Conservation (phyloP, 2,329 filamentous ascomycete genomes). For the Escovopsis sp. region DNA sequence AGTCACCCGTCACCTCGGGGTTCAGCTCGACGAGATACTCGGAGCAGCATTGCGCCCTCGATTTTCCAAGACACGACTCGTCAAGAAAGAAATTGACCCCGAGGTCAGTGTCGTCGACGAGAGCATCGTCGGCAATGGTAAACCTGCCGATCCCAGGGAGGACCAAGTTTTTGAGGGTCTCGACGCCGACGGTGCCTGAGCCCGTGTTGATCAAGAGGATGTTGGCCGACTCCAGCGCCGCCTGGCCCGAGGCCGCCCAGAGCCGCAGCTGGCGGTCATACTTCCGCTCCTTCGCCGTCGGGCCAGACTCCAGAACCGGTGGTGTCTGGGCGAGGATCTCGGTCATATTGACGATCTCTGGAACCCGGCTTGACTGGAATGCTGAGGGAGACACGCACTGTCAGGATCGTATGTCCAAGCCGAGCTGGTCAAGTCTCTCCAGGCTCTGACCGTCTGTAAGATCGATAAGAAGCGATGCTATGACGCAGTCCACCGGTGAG, state of each 20-base stretch:
- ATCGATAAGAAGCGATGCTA: too few relatives aligned
- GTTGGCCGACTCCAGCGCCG: conserved; percentile 77
- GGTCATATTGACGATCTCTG: conserved; percentile 9
- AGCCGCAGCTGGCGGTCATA: conserved; percentile 92
- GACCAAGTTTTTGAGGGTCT: conserved; percentile 94
- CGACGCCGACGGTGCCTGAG: conserved; percentile 72
- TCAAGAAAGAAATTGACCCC: conserved; percentile 97
- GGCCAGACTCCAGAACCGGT: conserved; percentile 26
- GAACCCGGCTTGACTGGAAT: too few relatives aligned
- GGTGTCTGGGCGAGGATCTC: conserved; percentile 17
- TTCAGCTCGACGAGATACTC: conserved; percentile 76
- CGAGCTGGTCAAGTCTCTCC: too few relatives aligned
- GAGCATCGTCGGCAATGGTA: conserved; percentile 69
- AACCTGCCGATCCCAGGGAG: conserved; percentile 80
- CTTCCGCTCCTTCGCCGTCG: conserved; percentile 52
- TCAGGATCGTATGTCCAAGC: too few relatives aligned
- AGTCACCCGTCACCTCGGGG: conserved; percentile 73
- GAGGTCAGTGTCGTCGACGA: conserved; percentile 68
- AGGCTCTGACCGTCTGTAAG: too few relatives aligned
- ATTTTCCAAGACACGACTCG: conserved; percentile 57
- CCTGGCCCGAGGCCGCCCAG: conserved; percentile 86
- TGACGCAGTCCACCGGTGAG: too few relatives aligned
- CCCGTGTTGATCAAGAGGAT: conserved; percentile 84
- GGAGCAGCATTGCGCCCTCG: conserved; percentile 63
- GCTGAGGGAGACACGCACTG: too few relatives aligned